Percentiles rank a stretch among this genome's conserved stretches.
These are phyloP conservation scores for Atractiella rhizophila DNA, from an alignment of 768 basidiomycete genomes.

Conservation along the genomic window DNA sequence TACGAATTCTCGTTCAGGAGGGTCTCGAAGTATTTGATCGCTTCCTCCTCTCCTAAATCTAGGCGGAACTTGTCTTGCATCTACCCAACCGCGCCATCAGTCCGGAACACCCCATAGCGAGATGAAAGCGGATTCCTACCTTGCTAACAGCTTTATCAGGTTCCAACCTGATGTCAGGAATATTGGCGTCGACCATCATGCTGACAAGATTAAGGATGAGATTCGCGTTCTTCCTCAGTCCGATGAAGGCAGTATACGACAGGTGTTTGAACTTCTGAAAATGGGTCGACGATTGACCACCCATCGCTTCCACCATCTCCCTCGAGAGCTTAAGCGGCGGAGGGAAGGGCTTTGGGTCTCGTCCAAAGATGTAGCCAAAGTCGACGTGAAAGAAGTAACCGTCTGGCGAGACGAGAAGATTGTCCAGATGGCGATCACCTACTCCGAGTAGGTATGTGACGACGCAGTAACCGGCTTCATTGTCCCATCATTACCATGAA, in stretches of 20 bases:
- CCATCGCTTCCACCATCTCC: slow-evolving; percentile 99
- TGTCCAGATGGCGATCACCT: slow-evolving; percentile 89
- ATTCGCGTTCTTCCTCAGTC: slow-evolving; percentile 86
- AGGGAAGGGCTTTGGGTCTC: slow-evolving; percentile 91
- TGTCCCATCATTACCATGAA: not conserved
- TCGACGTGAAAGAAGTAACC: slow-evolving; percentile 99
- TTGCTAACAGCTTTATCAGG: slow-evolving; percentile 28
- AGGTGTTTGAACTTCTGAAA: slow-evolving; percentile 87
- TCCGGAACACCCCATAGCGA: not conserved
- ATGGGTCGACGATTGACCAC: slow-evolving; percentile 83
- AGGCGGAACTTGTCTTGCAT: slow-evolving; percentile 91
- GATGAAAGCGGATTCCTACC: slow-evolving; percentile 15
- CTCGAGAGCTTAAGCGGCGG: slow-evolving; percentile 96
- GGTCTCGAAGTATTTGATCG: slow-evolving; percentile 86
- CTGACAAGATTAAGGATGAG: slow-evolving; percentile 86
- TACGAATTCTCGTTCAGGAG: slow-evolving; percentile 84
- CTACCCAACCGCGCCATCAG: slow-evolving; percentile 59
- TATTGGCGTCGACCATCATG: slow-evolving; percentile 91
- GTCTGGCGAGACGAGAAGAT: slow-evolving; percentile 72
- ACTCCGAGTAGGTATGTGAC: slow-evolving; percentile 89
- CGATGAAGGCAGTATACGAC: slow-evolving; percentile 93
- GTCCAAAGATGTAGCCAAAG: slow-evolving; percentile 91
- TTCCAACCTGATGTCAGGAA: slow-evolving; percentile 73
- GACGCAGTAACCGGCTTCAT: slow-evolving; percentile 84
- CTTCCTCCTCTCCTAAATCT: slow-evolving; percentile 67